Base-by-base conservation (phyloP, 352 stramenopile species). In the Phytophthora megakarya region DNA sequence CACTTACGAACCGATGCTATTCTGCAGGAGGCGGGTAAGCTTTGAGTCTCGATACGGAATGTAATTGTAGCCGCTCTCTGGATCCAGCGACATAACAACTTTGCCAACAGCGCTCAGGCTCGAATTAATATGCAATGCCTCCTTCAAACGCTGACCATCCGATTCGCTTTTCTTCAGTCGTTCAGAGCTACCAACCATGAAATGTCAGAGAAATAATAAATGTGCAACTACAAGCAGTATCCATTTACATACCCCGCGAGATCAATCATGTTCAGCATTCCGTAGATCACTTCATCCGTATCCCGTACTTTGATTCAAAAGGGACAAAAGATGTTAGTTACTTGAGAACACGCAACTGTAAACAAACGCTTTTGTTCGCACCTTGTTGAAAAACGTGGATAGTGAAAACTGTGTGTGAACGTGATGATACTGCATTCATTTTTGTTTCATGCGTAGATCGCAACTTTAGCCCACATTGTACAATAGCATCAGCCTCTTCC, bases 381-480 rank as follows among this genome's bases (percentile, higher is more conserved):
- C 86, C 84, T 65, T 91, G 86, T 40, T 95, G 86, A 48, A 95
- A 95, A 19, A 92, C 73, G 54, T 93, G 86, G 55, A 95, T 91
- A 1, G 86, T 92, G 59, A 95, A 95, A n/a, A 95, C 86, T 0
- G 86, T 95, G 66, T 95, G 86, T 12, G 86, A 95, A 1, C 86
- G 84, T 5, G 90, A 97, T 0, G 90, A 97, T 8, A 96, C 77
- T 2, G 89, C 83, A 54, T 98, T 97, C 86, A 98, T 97, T 61
- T 96, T 96, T 19, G 92, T 98, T 72, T 95, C 89, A 65, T 97
- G 86, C 0, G 93, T 98, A 13, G 93, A 89, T 2, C 93, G 81
- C 28, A 98, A 65, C 43, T 85, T 88, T 2, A 98, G 72, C 1
- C 93, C 93, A 3, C 81, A 86, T 35, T 92, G 81, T 12, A 98